phyloP scores from a whole-genome alignment of 495 filamentous ascomycete species.

The Talaromyces adpressus region DNA sequence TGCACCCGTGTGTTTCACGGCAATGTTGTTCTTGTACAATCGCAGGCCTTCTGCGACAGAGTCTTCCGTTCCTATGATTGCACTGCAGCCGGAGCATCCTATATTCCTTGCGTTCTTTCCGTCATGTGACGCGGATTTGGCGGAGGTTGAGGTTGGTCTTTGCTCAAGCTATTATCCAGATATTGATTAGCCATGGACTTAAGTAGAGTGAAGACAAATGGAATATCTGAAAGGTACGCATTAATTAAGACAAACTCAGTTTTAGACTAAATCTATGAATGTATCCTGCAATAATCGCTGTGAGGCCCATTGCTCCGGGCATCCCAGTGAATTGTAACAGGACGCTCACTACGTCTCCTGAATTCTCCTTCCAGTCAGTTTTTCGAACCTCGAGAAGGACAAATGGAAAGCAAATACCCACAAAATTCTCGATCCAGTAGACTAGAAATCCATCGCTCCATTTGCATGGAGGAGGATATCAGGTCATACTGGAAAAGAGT shows the following conservation, averaged over 20 bases:
- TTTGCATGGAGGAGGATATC: constrained; percentile 6
- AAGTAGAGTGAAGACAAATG: background rate
- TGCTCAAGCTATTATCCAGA: background rate
- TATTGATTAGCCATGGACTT: background rate
- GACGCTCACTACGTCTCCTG: background rate
- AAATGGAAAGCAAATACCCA: background rate
- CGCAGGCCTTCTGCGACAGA: constrained; percentile 32
- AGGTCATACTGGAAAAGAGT: background rate
- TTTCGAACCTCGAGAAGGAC: background rate
- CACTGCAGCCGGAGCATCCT: constrained; percentile 32
- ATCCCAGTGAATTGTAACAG: constrained; percentile 8
- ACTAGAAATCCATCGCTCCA: constrained; percentile 6
- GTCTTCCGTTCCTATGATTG: constrained; percentile 39
- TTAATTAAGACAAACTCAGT: background rate
- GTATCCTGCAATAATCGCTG: constrained; percentile 8
- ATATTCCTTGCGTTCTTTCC: constrained; percentile 16
- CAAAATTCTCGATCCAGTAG: background rate
- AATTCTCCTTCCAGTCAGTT: constrained; percentile 1
- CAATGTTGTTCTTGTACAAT: constrained; percentile 45
- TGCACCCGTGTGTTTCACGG: constrained; percentile 14
- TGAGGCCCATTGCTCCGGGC: background rate
- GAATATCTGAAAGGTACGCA: background rate
- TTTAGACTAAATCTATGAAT: background rate
- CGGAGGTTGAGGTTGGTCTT: background rate
- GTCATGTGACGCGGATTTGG: constrained; percentile 5